These are phyloP conservation scores for Diaporthe aspalathi DNA, from an alignment of 2,329 filamentous ascomycete species.

Conservation along the genomic window DNA sequence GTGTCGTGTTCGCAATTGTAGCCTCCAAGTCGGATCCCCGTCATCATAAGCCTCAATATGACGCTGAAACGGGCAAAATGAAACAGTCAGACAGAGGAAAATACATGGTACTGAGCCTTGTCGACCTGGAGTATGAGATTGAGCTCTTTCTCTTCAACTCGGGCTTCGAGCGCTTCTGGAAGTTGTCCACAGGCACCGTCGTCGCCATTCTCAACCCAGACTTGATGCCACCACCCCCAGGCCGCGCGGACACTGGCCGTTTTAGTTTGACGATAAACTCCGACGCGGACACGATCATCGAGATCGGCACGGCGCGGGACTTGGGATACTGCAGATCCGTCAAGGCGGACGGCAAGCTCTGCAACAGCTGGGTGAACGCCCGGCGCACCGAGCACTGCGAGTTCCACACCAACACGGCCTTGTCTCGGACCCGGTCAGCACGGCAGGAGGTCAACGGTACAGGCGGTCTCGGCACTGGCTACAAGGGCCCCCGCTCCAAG, in stretches of 20 bases:
- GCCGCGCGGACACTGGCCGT: conserved; percentile 79
- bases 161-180: conserved; percentile 94
- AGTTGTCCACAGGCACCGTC: conserved; percentile 89
- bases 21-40: conserved; percentile 89
- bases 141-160: conserved; percentile 93
- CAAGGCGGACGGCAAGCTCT: conserved; percentile 85
- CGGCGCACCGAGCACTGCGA: conserved; percentile 92
- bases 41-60: conserved; percentile 61
- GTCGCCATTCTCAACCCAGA: conserved; percentile 91
- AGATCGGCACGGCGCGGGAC: conserved; percentile 86
- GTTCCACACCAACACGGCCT: conserved; percentile 86
- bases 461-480: conserved; percentile 52
- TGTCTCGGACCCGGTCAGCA: conserved; percentile 73
- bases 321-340: conserved; percentile 88
- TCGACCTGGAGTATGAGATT: conserved; percentile 89
- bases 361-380: conserved; percentile 86
- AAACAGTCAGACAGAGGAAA: conserved; percentile 74
- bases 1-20: conserved; percentile 88
- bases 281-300: conserved; percentile 88
- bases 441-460: conserved; percentile 83
- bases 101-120: conserved; percentile 92
- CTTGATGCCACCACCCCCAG: conserved; percentile 86
- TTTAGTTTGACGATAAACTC: conserved; percentile 90
- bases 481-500: conserved; percentile 39
- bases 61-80: conserved; percentile 58